These are phyloP conservation scores for Talaromyces liani DNA, from an alignment of 495 filamentous ascomycete species.

Conservation along the genomic window DNA sequence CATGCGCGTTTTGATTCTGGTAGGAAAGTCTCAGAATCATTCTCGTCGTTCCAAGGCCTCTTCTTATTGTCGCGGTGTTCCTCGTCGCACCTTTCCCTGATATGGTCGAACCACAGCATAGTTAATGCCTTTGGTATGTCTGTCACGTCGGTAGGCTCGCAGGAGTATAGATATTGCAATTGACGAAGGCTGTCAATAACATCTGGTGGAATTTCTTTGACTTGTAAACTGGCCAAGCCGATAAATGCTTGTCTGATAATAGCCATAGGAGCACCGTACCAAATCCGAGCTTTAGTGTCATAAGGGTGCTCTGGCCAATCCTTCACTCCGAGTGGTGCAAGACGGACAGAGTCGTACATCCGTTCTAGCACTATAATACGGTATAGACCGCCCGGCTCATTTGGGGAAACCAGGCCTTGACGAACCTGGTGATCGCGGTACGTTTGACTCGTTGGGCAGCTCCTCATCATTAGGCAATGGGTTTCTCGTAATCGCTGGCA, in stretches of 20 bases:
- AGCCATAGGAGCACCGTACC: neutral
- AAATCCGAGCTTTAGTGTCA: neutral
- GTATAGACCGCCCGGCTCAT: neutral
- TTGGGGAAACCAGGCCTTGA: neutral
- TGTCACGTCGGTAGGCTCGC: neutral
- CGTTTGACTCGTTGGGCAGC: too few relatives aligned
- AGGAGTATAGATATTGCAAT: neutral
- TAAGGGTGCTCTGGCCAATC: neutral
- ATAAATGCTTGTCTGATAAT: neutral
- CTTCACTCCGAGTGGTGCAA: neutral
- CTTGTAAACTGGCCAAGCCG: neutral
- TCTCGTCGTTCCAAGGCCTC: too few relatives aligned
- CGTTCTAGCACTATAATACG: neutral
- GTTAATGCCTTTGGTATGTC: too few relatives aligned
- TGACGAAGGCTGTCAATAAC: neutral
- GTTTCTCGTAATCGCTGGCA: too few relatives aligned
- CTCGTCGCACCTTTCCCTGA: too few relatives aligned
- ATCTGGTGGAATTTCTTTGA: neutral
- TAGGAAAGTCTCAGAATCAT: too few relatives aligned
- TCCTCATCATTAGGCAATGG: too few relatives aligned
- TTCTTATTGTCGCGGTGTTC: too few relatives aligned
- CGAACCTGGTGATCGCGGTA: neutral
- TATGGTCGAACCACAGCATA: too few relatives aligned
- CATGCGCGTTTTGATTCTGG: too few relatives aligned
- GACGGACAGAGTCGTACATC: neutral